Percentiles rank a stretch among this genome's conserved stretches.
phyloP scores from a whole-genome alignment of 73 alveolate genomes.

The Tetrahymena elliotti region DNA sequence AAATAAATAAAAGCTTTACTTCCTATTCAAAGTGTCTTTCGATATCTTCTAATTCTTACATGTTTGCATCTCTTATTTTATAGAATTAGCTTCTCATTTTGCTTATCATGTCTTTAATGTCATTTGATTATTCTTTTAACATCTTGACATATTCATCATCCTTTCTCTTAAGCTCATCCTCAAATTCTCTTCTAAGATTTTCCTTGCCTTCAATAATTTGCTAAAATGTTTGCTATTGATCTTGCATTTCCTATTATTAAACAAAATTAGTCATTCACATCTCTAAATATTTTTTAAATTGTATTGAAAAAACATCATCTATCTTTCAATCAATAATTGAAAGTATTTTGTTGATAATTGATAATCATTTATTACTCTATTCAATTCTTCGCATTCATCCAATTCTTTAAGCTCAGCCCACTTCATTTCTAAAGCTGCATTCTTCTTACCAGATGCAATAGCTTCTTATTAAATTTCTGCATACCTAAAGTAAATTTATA shows the following conservation, averaged over 20 bases:
- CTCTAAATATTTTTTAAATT: too few species aligned
- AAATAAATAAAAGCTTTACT: not conserved
- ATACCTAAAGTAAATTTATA: not conserved
- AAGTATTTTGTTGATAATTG: not conserved
- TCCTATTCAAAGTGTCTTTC: conserved; percentile 69
- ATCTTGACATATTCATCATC: conserved; percentile 80
- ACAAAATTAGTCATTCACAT: not conserved
- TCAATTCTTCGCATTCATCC: conserved; percentile 86
- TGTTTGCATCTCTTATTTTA: conserved; percentile 65
- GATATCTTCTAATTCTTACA: conserved; percentile 56
- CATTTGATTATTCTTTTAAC: conserved; percentile 63
- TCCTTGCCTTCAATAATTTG: conserved; percentile 66
- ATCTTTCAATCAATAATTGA: too few species aligned
- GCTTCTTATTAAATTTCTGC: conserved; percentile 61
- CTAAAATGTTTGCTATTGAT: conserved; percentile 54
- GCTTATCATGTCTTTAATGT: conserved; percentile 57
- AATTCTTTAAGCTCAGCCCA: conserved; percentile 77
- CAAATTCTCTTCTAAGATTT: conserved; percentile 53
- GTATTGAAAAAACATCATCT: too few species aligned
- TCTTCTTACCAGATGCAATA: conserved; percentile 64
- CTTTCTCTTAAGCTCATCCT: conserved; percentile 59
- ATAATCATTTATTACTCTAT: conserved; percentile 13
- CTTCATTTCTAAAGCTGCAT: conserved; percentile 52
- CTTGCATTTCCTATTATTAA: conserved; percentile 34
- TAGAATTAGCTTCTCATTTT: conserved; percentile 68